phyloP scores from a whole-genome alignment of 1,284 basidiomycete species.

The Chondrostereum purpureum region DNA sequence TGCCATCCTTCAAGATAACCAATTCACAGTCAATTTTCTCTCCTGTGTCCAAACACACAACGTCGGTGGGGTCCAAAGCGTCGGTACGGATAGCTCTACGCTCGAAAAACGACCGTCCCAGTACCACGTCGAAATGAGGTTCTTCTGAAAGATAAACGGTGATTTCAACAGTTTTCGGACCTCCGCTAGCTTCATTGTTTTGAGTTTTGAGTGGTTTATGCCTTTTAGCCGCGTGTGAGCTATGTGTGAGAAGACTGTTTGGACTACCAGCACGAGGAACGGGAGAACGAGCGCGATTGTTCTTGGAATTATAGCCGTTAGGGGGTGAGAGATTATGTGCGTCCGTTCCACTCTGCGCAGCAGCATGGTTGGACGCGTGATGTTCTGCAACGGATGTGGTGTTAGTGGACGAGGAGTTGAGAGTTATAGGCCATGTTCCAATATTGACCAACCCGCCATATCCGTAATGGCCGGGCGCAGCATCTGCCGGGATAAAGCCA shows the following conservation, averaged over 20 bases:
- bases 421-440: slow-evolving; percentile 73
- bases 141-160: slow-evolving; percentile 86
- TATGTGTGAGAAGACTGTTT: neutral
- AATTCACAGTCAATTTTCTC: slow-evolving; percentile 90
- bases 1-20: slow-evolving; percentile 83
- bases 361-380: neutral
- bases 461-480: slow-evolving; percentile 78
- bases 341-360: slow-evolving; percentile 10
- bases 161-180: slow-evolving; percentile 29
- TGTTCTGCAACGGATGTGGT: slow-evolving; percentile 17
- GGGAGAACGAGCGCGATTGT: neutral
- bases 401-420: slow-evolving; percentile 30
- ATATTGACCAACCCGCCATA: slow-evolving; percentile 80
- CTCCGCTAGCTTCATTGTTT: slow-evolving; percentile 10
- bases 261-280: neutral
- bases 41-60: slow-evolving; percentile 92
- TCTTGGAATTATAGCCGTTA: too few species aligned
- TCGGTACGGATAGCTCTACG: slow-evolving; percentile 80
- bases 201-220: slow-evolving; percentile 6
- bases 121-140: slow-evolving; percentile 92
- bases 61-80: slow-evolving; percentile 80
- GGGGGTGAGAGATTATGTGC: neutral
- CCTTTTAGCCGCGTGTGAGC: slow-evolving; percentile 6
- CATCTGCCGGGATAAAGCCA: slow-evolving; percentile 84
- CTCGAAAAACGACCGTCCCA: slow-evolving; percentile 93